phyloP scores from a whole-genome alignment of 2,329 filamentous ascomycete species.

The Sclerotinia glacialis region DNA sequence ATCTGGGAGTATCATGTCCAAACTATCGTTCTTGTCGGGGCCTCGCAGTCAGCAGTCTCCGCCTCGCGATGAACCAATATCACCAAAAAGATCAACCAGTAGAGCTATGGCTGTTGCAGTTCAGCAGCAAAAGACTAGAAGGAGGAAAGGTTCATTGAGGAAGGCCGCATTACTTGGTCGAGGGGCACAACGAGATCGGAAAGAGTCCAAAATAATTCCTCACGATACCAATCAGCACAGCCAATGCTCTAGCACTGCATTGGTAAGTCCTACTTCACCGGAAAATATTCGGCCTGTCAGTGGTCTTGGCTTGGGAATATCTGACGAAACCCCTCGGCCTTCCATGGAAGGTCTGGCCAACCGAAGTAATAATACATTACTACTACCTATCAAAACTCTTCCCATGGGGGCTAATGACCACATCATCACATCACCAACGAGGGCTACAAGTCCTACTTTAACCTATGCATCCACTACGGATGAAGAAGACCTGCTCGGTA shows the following conservation, averaged over 20 bases:
- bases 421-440: conserved; percentile 37
- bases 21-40: conserved; percentile 60
- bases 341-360: conserved; percentile 49
- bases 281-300: conserved; percentile 28
- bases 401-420: conserved; percentile 37
- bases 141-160: conserved; percentile 78
- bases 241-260: conserved; percentile 26
- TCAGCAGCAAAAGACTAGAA: conserved; percentile 56
- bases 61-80: conserved; percentile 34
- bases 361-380: conserved; percentile 34
- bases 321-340: conserved; percentile 47
- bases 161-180: conserved; percentile 83
- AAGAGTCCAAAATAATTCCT: conserved; percentile 46
- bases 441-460: conserved; percentile 52
- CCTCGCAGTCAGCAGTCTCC: conserved; percentile 37
- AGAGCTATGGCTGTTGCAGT: conserved; percentile 40
- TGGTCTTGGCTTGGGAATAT: conserved; percentile 48
- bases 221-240: conserved; percentile 37
- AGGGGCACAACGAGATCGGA: conserved; percentile 60
- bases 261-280: conserved; percentile 31
- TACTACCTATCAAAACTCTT: conserved; percentile 36
- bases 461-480: conserved; percentile 74
- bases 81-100: conserved; percentile 34
- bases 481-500: conserved; percentile 74
- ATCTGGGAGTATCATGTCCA: conserved; percentile 61